Base-by-base conservation (phyloP, 1,284 basidiomycete species). In the Apiotrichum veenhuisii region DNA sequence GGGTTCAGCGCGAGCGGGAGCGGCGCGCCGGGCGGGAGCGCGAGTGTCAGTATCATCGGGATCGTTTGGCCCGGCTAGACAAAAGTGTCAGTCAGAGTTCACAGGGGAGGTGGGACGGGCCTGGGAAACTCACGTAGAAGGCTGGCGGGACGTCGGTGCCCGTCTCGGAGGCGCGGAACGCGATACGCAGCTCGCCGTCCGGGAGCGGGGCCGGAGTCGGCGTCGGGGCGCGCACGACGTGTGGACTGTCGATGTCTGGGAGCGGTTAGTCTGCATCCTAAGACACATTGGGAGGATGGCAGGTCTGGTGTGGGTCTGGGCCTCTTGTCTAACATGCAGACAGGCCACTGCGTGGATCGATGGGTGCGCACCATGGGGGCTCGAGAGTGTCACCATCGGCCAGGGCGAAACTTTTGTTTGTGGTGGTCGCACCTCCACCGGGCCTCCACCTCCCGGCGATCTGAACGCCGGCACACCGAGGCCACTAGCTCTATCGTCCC, bases 21-120 rank as follows among this genome's bases (percentile, higher is more conserved):
- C 23, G 61, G 64, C 1, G 70, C 66, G 57, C 62, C 60, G 12
- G 68, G 64, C 15, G 71, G 66, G 14, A 74, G 59, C 15, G 60
- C 55, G 51, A 72, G 66, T 8, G 65, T 64, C 41, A 75, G 62
- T 18, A 70, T 55, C 17, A 68, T 70, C 2, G 73, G 73, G 26
- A 75, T 75, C 0, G 69, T 63, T 55, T 74, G 70, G 3, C 72
- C 70, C 12, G 72, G 71, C 57, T 62, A 42, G n/a, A 2, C 4
- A 2, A n/a, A 11, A 42, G 11, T 20, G 9, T 2, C 3, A 33
- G 18, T 36, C 23, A 27, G 33, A 22, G 11, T 25, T 37, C 37
- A n/a, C 38, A 18, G 20, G 48, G 52, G 18, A 30, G 18, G 52
- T 40, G 33, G 25, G n/a, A n/a, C n/a, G n/a, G n/a, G n/a, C 5